phyloP scores from a whole-genome alignment of 176 grass and related monocot genomes.

The Aegilops speltoides region DNA sequence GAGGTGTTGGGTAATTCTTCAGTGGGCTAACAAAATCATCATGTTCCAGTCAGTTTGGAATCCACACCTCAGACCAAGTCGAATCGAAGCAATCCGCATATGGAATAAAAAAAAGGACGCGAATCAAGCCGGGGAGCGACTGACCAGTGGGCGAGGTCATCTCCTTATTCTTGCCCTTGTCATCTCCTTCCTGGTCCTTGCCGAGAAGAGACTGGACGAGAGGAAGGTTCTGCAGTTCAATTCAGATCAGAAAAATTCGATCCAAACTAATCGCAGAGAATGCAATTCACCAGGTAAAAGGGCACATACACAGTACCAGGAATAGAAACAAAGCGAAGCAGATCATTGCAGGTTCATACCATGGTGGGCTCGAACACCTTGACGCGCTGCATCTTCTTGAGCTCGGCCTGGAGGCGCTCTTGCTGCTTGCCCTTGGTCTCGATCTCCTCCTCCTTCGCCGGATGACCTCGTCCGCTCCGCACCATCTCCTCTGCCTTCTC shows the following conservation, averaged over 20 bases:
- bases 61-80: too few relatives aligned
- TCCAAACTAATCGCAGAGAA: accelerated
- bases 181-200: constrained; percentile 52
- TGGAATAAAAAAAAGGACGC: too few relatives aligned
- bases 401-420: constrained; percentile 58
- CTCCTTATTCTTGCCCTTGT: constrained; percentile 57
- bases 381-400: constrained; percentile 76
- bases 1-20: too few relatives aligned
- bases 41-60: too few relatives aligned
- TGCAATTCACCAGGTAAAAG: neutral
- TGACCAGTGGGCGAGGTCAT: too few relatives aligned
- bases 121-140: too few relatives aligned
- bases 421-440: constrained; percentile 58
- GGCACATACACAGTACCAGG: neutral
- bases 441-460: constrained; percentile 75
- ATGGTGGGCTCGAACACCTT: constrained; percentile 98
- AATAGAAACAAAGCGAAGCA: neutral
- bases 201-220: constrained; percentile 58
- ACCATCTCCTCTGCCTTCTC: constrained; percentile 75
- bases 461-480: constrained; percentile 59
- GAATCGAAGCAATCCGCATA: too few relatives aligned
- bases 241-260: neutral
- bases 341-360: constrained; percentile 32
- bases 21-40: too few relatives aligned
- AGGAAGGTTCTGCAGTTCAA: constrained; percentile 46